Percentiles rank a stretch among this genome's conserved stretches.
Conservation (phyloP, 192 early-diverging fungal species). For the Coemansia sp. region DNA sequence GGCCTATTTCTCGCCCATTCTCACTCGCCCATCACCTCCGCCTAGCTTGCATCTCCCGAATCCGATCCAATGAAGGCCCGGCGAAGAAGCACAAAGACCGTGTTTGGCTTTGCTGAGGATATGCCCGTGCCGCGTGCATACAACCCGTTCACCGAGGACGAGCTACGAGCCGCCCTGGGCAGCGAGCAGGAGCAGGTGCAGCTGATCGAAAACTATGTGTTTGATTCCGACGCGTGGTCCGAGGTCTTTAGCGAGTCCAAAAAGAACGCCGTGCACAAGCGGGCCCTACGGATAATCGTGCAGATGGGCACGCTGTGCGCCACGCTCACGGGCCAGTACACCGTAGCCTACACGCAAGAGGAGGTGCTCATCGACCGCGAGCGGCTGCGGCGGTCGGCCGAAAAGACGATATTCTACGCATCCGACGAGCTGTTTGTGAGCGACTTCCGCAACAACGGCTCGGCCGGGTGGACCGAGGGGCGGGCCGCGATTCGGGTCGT, state of each 20-base stretch:
- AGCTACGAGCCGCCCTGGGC: conserved; percentile 35
- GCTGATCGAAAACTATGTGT: conserved; percentile 37
- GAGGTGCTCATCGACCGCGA: conserved; percentile 39
- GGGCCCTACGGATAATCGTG: conserved; percentile 44
- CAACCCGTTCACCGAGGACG: conserved; percentile 34
- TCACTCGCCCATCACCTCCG: too few relatives aligned
- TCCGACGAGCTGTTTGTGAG: conserved; percentile 44
- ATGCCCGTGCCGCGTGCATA: conserved; percentile 46
- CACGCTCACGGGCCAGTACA: conserved; percentile 44
- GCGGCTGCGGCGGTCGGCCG: conserved; percentile 33
- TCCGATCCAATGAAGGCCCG: conserved; percentile 47
- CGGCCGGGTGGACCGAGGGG: conserved; percentile 47
- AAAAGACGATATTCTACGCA: conserved; percentile 37
- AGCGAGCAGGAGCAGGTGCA: conserved; percentile 42
- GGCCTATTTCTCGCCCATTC: too few relatives aligned
- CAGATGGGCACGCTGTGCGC: conserved; percentile 49
- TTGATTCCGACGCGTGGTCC: conserved; percentile 39
- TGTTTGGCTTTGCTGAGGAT: conserved; percentile 46
- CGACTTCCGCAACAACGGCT: conserved; percentile 51
- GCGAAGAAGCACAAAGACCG: conserved; percentile 42
- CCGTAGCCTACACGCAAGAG: conserved; percentile 37
- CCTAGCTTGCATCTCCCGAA: too few relatives aligned
- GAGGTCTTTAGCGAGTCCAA: conserved; percentile 34
- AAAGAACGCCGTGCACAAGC: conserved; percentile 46
- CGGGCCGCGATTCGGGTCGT: conserved; percentile 44